These are phyloP conservation scores for Russula earlei DNA, from an alignment of 768 basidiomycete genomes.

Conservation along the genomic window DNA sequence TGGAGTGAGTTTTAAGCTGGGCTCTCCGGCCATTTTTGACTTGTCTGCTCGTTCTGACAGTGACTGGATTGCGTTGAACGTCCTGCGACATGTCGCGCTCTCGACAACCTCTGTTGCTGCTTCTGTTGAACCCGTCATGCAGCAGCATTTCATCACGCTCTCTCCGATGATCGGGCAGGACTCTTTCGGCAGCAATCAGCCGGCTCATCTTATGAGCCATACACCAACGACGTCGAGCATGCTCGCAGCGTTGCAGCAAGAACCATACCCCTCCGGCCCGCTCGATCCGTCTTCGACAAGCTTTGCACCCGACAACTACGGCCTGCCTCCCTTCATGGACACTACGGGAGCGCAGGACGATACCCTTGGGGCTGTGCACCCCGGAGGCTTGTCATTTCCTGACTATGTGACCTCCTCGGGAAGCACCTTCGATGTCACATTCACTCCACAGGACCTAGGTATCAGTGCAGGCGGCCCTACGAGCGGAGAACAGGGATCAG, in stretches of 20 bases:
- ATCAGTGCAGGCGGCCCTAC: slow-evolving; percentile 38
- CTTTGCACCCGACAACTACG: slow-evolving; percentile 63
- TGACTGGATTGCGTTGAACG: slow-evolving; percentile 88
- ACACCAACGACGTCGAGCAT: slow-evolving; percentile 86
- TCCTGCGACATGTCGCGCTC: slow-evolving; percentile 75
- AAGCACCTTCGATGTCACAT: slow-evolving; percentile 63
- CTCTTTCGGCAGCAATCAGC: slow-evolving; percentile 47
- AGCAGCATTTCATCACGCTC: slow-evolving; percentile 78
- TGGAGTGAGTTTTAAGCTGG: slow-evolving; percentile 51
- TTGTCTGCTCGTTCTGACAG: slow-evolving; percentile 31
- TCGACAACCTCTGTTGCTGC: slow-evolving; percentile 89
- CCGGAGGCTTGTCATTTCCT: slow-evolving; percentile 56
- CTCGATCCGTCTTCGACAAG: slow-evolving; percentile 54
- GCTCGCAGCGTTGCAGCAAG: slow-evolving; percentile 79
- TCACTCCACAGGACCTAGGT: slow-evolving; percentile 56
- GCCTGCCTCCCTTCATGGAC: slow-evolving; percentile 70
- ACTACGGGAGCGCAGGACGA: slow-evolving; percentile 57
- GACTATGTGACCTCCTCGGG: slow-evolving; percentile 49
- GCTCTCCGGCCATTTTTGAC: slow-evolving; percentile 15
- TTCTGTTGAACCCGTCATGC: slow-evolving; percentile 86
- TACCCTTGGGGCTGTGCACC: slow-evolving; percentile 46
- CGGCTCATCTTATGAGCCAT: slow-evolving; percentile 54
- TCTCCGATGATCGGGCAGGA: slow-evolving; percentile 89
- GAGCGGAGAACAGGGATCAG: slow-evolving; percentile 50
- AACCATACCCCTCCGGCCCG: slow-evolving; percentile 54